Base-by-base conservation (phyloP, 2,329 filamentous ascomycete species). In the Phialocephala sp. region DNA sequence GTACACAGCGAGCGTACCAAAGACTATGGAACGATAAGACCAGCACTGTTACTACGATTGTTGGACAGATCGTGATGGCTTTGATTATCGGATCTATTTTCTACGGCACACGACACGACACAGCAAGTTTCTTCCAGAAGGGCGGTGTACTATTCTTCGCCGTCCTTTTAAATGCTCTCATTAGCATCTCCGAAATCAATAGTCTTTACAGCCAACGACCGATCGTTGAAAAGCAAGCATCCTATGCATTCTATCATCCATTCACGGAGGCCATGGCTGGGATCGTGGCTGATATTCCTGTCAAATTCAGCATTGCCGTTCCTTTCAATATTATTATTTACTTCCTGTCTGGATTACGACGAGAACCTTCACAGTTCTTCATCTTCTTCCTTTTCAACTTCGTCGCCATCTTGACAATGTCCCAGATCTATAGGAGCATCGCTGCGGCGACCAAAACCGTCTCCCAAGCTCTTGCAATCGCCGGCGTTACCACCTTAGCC, bases 231-330 rank as follows among this genome's bases (percentile, higher is more conserved):
- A 97, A 97, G 77, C 94, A 98, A 73, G 82, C 85, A 61, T 88
- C 91, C 60, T 97, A 97, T 76, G 93, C 93, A 22, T 84, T 97
- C 27, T 97, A 97, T 72, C 94, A 97, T 74, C 93, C 94, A 0
- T 94, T 91, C 14, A 91, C 93, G 6, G 93, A 97, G 82, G 92
- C 93, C 15, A 83, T 94, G 59, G 88, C 93, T 0, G 95, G 91
- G 18, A 95, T 97, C 88, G 79, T 97, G 36, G 90, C 87, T 67
- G 94, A 97, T 72, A 81, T 96, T 79, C 93, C 94, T 0, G 93
- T 93, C 77, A 97, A 95, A 78, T 79, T 97, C 11, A 27, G 78
- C 18, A 94, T 94, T 73, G 80, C 87, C 0, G 84, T 95, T 68
- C 80, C 86, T 14, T 97, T 96, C 82, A 97, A 97, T 75, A 62